phyloP scores from a whole-genome alignment of 2,329 filamentous ascomycete genomes.

The Pyricularia pennisetigena region DNA sequence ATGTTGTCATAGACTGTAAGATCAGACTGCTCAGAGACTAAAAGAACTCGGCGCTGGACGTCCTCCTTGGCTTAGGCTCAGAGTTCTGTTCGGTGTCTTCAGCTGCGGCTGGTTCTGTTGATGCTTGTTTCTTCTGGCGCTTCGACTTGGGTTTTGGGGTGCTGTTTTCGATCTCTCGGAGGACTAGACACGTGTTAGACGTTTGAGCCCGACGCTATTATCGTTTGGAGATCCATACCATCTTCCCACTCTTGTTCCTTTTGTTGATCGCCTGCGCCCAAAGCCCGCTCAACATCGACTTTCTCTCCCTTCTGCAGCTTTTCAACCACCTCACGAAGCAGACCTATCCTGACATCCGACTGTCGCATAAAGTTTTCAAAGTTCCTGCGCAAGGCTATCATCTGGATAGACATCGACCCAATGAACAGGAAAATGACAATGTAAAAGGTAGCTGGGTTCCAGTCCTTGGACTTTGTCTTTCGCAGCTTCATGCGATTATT shows the following conservation, averaged over 20 bases:
- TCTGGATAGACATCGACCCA: constrained; percentile 91
- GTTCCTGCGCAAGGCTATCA: constrained; percentile 72
- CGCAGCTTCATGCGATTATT: constrained; percentile 25
- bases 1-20: constrained; percentile 39
- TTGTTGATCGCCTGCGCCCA: constrained; percentile 68
- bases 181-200: neutral
- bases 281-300: constrained; percentile 72
- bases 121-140: neutral
- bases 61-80: constrained; percentile 5
- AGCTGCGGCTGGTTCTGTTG: neutral
- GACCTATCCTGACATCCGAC: constrained; percentile 67
- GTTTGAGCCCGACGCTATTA: too few relatives aligned
- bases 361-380: constrained; percentile 62
- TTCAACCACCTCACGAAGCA: constrained; percentile 67
- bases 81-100: constrained; percentile 6
- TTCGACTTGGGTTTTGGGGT: neutral
- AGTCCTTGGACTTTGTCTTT: constrained; percentile 46
- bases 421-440: constrained; percentile 78
- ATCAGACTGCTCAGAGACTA: constrained; percentile 5
- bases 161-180: neutral
- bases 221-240: constrained; percentile 30
- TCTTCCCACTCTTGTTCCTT: constrained; percentile 85
- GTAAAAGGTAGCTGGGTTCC: constrained; percentile 77
- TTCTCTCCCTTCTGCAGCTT: constrained; percentile 61
- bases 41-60: constrained; percentile 12